Conservation (phyloP, 768 basidiomycete species). For the Russula olivacea region DNA sequence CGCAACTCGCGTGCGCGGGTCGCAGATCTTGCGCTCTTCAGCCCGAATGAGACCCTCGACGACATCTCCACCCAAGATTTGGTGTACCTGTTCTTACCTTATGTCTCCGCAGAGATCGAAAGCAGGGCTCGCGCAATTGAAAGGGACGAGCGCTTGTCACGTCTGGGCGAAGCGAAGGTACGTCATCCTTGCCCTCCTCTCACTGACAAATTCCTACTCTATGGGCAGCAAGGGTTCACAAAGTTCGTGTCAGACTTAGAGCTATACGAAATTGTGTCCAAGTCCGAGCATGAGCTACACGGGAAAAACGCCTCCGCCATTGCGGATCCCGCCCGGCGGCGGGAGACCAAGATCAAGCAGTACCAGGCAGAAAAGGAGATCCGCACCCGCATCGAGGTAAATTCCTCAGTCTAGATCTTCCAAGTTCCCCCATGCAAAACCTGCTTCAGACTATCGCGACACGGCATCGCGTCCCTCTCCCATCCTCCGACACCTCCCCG, state of each 20-base stretch:
- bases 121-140: slow-evolving; percentile 53
- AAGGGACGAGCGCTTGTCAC: slow-evolving; percentile 49
- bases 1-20: slow-evolving; percentile 48
- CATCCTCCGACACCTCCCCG: slow-evolving; percentile 33
- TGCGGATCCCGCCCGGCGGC: slow-evolving; percentile 58
- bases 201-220: slow-evolving; percentile 18
- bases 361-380: slow-evolving; percentile 84
- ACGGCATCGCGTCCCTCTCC: slow-evolving; percentile 41
- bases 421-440: neutral
- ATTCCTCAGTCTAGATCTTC: slow-evolving; percentile 15
- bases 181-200: slow-evolving; percentile 25
- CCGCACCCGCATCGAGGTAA: slow-evolving; percentile 60
- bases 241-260: slow-evolving; percentile 49
- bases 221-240: slow-evolving; percentile 43
- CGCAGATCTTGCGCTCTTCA: slow-evolving; percentile 63
- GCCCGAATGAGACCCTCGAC: slow-evolving; percentile 74
- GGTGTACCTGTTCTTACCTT: slow-evolving; percentile 70
- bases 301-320: slow-evolving; percentile 43
- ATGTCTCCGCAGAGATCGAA: slow-evolving; percentile 57
- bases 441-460: slow-evolving; percentile 46
- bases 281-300: slow-evolving; percentile 53
- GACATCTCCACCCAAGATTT: slow-evolving; percentile 77
- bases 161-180: slow-evolving; percentile 55
- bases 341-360: slow-evolving; percentile 89
- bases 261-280: slow-evolving; percentile 59